Percentiles rank a stretch among this genome's conserved stretches.
These are phyloP conservation scores for Nelumbo lutea DNA, from an alignment of 164 flowering plant genomes.

Conservation along the genomic window DNA sequence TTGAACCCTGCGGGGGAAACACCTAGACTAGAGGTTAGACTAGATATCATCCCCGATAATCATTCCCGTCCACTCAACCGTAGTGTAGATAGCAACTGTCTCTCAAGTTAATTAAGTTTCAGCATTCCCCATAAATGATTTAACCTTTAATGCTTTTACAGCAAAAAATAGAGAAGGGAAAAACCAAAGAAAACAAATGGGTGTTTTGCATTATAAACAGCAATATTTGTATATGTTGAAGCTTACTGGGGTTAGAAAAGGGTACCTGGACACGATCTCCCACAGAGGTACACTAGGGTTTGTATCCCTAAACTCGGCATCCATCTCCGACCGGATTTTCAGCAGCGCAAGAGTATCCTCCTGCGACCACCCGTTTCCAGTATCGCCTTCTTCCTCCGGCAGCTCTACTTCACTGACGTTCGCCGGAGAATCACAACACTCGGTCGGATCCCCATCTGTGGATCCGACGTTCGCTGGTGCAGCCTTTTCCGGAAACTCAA, in stretches of 20 bases:
- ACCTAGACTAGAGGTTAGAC: too few species aligned
- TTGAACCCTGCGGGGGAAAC: too few species aligned
- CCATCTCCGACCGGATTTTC: constrained; percentile 15
- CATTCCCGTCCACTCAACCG: too few species aligned
- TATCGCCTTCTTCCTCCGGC: neutral
- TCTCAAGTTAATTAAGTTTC: too few species aligned
- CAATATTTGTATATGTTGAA: too few species aligned
- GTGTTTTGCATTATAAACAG: too few species aligned
- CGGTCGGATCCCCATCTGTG: neutral
- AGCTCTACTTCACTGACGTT: neutral
- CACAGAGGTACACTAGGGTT: constrained; percentile 6
- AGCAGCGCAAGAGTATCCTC: constrained; percentile 6
- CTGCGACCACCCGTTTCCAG: constrained; percentile 7
- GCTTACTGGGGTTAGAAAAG: neutral
- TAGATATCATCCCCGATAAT: too few species aligned
- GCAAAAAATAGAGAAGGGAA: too few species aligned
- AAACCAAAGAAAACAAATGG: too few species aligned
- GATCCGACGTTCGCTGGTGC: neutral
- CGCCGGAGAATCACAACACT: constrained; percentile 6
- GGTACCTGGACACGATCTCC: constrained; percentile 12
- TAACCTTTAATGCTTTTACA: too few species aligned
- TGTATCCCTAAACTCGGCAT: constrained; percentile 7
- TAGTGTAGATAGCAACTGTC: too few species aligned
- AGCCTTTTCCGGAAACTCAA: neutral
- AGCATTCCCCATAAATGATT: too few species aligned